Conservation (phyloP, 495 filamentous ascomycete genomes). For the Hypoxylon intermedium region DNA sequence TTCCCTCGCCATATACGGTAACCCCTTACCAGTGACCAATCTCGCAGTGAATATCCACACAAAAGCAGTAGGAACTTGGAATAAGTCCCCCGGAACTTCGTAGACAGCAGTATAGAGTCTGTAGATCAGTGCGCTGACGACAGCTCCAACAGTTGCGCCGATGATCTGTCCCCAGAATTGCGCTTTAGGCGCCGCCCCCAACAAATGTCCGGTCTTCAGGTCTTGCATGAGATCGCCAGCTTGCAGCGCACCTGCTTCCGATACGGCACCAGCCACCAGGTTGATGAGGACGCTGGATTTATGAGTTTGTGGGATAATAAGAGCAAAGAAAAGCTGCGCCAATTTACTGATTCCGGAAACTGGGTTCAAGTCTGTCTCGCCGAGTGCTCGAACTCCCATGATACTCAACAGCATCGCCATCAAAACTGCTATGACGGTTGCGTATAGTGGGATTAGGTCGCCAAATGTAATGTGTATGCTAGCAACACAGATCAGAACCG, state of each 20-base stretch:
- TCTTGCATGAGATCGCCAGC: conserved; percentile 99
- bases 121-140: conserved; percentile 87
- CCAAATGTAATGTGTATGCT: conserved; percentile 84
- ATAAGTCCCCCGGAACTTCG: conserved; percentile 81
- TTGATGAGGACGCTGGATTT: conserved; percentile 89
- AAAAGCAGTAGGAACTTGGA: conserved; percentile 92
- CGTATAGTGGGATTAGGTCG: conserved; percentile 68
- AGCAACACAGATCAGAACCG: conserved; percentile 77
- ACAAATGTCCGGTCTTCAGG: conserved; percentile 92
- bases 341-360: conserved; percentile 97
- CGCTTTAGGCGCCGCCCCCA: conserved; percentile 89
- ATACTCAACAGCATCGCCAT: conserved; percentile 88
- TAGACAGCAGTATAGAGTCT: conserved; percentile 91
- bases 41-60: conserved; percentile 97
- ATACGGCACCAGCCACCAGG: conserved; percentile 88
- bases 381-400: conserved; percentile 94
- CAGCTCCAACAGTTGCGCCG: conserved; percentile 84
- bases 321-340: conserved; percentile 92
- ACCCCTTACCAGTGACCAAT: conserved; percentile 89
- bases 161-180: conserved; percentile 98
- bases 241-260: conserved; percentile 86
- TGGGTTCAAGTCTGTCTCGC: conserved; percentile 96
- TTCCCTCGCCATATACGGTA: conserved; percentile 81
- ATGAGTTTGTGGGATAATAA: conserved; percentile 75
- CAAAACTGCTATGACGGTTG: conserved; percentile 81